Percentiles rank a stretch among this genome's conserved stretches.
phyloP scores from a whole-genome alignment of 163 green algal genomes.

The Chlorella variabilis region DNA sequence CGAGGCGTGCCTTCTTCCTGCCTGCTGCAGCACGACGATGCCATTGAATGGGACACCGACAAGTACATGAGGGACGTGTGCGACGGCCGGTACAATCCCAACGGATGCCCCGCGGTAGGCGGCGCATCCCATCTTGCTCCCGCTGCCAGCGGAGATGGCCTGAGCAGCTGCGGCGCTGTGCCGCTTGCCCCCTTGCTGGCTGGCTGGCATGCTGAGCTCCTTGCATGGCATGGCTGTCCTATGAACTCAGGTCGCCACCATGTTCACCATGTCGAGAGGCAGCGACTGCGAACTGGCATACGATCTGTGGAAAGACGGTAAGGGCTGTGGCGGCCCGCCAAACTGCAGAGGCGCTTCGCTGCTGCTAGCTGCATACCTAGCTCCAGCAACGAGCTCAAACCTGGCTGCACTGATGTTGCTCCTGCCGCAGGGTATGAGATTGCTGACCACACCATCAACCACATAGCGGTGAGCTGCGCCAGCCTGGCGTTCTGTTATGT shows the following conservation, averaged over 20 bases:
- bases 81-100: slow-evolving; percentile 41
- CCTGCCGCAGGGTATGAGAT: slow-evolving; percentile 14
- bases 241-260: slow-evolving; percentile 3
- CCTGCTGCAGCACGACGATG: slow-evolving; percentile 43
- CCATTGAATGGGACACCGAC: slow-evolving; percentile 14
- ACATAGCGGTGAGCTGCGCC: neutral
- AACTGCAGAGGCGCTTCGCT: no score
- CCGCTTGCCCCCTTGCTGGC: no score
- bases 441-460: neutral
- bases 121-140: neutral
- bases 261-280: slow-evolving; percentile 12
- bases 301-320: neutral
- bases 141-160: no score
- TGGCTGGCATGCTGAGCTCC: no score
- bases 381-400: no score
- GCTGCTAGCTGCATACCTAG: no score
- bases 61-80: slow-evolving; percentile 10
- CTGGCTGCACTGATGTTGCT: no score
- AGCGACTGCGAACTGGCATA: neutral
- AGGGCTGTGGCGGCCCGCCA: neutral
- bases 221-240: no score
- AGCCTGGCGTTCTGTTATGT: neutral
- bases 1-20: neutral
- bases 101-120: slow-evolving; percentile 31
- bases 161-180: no score